Evolutionary conservation across 352 stramenopile genomes (phyloP).

Genomic region (Phytophthora cactorum): DNA sequence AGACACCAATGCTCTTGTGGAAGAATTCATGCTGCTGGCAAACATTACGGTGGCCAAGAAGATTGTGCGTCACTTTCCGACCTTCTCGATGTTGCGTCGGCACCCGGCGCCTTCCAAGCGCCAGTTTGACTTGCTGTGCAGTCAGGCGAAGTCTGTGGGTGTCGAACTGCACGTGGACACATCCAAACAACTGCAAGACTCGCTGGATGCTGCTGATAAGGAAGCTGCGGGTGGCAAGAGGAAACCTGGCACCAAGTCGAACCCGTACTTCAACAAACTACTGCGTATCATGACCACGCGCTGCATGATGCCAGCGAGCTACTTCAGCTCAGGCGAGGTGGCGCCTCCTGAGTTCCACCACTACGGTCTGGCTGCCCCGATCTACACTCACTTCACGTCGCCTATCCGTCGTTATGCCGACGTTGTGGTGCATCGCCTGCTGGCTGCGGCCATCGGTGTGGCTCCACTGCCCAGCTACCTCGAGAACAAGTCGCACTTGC

Average conservation of each 20-base stretch:
- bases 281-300: slow-evolving; percentile 96
- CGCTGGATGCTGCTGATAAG: slow-evolving; percentile 77
- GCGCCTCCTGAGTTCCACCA: slow-evolving; percentile 97
- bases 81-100: slow-evolving; percentile 94
- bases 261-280: slow-evolving; percentile 99
- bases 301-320: slow-evolving; percentile 99
- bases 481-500: slow-evolving; percentile 93
- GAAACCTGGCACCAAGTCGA: slow-evolving; percentile 52
- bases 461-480: slow-evolving; percentile 94
- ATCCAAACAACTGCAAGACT: slow-evolving; percentile 82
- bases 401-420: slow-evolving; percentile 98
- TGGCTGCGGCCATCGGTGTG: slow-evolving; percentile 97
- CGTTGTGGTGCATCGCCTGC: slow-evolving; percentile 97
- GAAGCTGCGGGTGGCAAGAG: slow-evolving; percentile 27
- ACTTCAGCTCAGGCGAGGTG: slow-evolving; percentile 98
- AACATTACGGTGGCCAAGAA: slow-evolving; percentile 99
- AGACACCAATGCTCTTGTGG: slow-evolving; percentile 96
- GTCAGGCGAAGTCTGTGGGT: slow-evolving; percentile 82
- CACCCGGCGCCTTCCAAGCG: slow-evolving; percentile 95
- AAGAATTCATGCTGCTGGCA: slow-evolving; percentile 99
- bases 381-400: slow-evolving; percentile 99
- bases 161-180: slow-evolving; percentile 81
- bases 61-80: slow-evolving; percentile 94
- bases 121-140: slow-evolving; percentile 92
- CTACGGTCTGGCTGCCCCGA: slow-evolving; percentile 97